phyloP scores from a whole-genome alignment of 106 monocot species.

The Phalaenopsis equestris region DNA sequence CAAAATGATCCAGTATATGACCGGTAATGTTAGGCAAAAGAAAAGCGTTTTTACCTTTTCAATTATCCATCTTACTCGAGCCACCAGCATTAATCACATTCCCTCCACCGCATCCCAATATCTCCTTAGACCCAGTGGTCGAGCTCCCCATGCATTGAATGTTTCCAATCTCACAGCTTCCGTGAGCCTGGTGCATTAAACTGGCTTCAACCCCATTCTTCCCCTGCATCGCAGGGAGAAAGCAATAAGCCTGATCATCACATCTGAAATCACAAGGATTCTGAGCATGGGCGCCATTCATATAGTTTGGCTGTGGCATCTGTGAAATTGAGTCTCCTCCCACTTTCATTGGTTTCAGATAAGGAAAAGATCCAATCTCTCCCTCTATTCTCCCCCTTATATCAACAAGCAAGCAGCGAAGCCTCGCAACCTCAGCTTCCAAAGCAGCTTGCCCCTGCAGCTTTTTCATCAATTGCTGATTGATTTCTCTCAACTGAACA shows the following conservation, averaged over 20 bases:
- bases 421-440: conserved; percentile 73
- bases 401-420: conserved; percentile 85
- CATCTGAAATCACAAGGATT: conserved; percentile 58
- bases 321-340: conserved; percentile 20
- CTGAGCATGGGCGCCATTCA: conserved; percentile 36
- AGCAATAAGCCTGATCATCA: conserved; percentile 53
- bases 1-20: background rate
- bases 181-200: conserved; percentile 25
- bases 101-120: conserved; percentile 24
- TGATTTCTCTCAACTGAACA: conserved; percentile 43
- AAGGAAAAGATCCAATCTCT: conserved; percentile 85
- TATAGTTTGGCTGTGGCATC: conserved; percentile 6
- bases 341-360: conserved; percentile 36
- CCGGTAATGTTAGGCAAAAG: background rate
- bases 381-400: conserved; percentile 90
- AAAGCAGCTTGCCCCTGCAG: conserved; percentile 45
- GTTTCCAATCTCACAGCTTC: conserved; percentile 45
- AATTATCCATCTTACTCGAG: conserved; percentile 20
- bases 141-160: conserved; percentile 50
- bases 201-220: conserved; percentile 23
- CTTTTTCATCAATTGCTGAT: conserved; percentile 58
- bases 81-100: conserved; percentile 20
- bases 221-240: conserved; percentile 33
- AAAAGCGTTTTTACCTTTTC: conserved; percentile 18
- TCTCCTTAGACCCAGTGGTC: conserved; percentile 24